Conservation (phyloP, 805 yeast species). For the Yamadazyma akitaensis region DNA sequence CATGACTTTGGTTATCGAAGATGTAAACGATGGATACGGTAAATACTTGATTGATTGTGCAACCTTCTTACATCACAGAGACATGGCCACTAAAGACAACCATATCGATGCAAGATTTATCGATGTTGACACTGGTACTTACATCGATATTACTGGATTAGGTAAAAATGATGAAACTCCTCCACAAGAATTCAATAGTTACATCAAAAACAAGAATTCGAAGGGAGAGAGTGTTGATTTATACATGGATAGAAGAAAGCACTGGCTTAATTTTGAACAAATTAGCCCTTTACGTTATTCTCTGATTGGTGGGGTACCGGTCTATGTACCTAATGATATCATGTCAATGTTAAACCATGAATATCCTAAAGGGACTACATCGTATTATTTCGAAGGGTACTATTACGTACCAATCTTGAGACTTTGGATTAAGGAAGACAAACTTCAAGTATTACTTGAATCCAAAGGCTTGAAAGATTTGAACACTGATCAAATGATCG, state of each 20-base stretch:
- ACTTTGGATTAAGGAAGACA: constrained; percentile 19
- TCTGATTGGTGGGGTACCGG: constrained; percentile 51
- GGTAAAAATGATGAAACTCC: constrained; percentile 21
- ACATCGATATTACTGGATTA: constrained; percentile 54
- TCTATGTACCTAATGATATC: constrained; percentile 27
- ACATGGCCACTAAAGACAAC: constrained; percentile 21
- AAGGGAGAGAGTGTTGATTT: constrained; percentile 16
- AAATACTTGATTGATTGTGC: constrained; percentile 29
- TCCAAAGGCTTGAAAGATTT: constrained; percentile 10
- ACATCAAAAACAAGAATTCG: constrained; percentile 17
- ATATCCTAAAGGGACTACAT: constrained; percentile 23
- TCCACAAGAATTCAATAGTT: constrained; percentile 15
- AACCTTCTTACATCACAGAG: constrained; percentile 29
- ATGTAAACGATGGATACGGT: constrained; percentile 25
- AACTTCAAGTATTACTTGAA: constrained; percentile 12
- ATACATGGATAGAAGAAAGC: constrained; percentile 33
- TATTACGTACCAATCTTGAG: constrained; percentile 24
- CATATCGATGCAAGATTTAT: constrained; percentile 48
- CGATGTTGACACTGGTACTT: constrained; percentile 56
- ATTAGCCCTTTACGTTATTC: constrained; percentile 53
- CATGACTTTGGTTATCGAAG: constrained; percentile 30
- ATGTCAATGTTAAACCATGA: constrained; percentile 26
- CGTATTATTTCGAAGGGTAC: constrained; percentile 18
- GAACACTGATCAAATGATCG: constrained; percentile 11
- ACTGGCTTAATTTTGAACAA: constrained; percentile 30